phyloP scores from a whole-genome alignment of 495 filamentous ascomycete species.

The Jackrogersella minutella region DNA sequence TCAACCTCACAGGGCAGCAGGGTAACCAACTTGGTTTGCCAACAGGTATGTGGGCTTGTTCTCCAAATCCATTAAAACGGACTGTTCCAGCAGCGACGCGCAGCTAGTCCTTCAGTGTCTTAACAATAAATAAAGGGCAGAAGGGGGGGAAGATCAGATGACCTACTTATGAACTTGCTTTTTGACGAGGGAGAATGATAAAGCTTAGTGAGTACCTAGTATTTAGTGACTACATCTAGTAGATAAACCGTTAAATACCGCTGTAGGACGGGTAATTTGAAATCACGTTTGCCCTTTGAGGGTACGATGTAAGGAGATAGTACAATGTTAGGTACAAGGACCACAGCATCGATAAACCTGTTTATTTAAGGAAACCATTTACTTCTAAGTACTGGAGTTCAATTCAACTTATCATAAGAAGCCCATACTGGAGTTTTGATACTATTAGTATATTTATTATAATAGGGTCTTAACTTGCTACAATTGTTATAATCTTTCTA shows the following conservation, averaged over 20 bases:
- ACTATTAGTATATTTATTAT: neutral
- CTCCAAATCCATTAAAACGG: neutral
- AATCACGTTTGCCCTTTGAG: too few relatives aligned
- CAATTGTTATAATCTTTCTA: neutral
- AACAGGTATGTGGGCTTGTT: neutral
- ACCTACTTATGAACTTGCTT: neutral
- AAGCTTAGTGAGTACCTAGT: neutral
- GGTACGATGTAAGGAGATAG: neutral
- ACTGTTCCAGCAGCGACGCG: neutral
- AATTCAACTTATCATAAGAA: neutral
- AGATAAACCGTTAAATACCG: too few relatives aligned
- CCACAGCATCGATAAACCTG: neutral
- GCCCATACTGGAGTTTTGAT: neutral
- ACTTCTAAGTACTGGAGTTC: neutral
- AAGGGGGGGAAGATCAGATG: neutral
- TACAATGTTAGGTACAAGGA: neutral
- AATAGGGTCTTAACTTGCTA: neutral
- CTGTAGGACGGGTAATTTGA: too few relatives aligned
- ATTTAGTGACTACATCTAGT: neutral
- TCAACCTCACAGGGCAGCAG: neutral
- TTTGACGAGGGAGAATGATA: neutral
- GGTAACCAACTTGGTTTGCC: neutral
- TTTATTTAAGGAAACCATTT: neutral
- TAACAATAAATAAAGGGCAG: neutral
- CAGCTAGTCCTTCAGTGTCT: conserved; percentile 1